Percentiles rank a stretch among this genome's conserved stretches.
phyloP scores from a whole-genome alignment of 768 basidiomycete genomes.

The Russula sp. region DNA sequence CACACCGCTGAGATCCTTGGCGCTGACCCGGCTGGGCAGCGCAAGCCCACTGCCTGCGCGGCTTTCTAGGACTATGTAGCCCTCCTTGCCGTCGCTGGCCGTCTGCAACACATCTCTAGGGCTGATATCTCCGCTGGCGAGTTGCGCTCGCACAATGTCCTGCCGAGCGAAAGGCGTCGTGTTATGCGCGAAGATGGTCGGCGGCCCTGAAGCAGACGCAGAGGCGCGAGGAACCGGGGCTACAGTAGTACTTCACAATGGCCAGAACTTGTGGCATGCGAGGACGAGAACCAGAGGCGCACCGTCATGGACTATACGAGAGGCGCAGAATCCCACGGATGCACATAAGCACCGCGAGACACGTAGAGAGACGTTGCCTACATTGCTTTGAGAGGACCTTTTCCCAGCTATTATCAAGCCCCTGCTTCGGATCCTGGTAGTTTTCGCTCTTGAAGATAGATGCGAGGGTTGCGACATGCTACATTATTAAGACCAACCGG shows the following conservation, averaged over 20 bases:
- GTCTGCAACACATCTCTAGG: constrained; percentile 54
- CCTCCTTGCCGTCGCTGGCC: constrained; percentile 56
- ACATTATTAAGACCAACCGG: not conserved
- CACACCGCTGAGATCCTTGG: not conserved
- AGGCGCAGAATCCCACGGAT: not conserved
- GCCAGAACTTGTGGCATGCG: not conserved
- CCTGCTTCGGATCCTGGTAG: constrained; percentile 77
- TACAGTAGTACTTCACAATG: constrained; percentile 23
- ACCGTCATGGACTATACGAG: constrained; percentile 72
- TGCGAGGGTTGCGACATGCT: constrained; percentile 80
- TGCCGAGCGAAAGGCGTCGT: constrained; percentile 74
- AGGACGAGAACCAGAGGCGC: constrained; percentile 24
- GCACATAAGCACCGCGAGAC: not conserved
- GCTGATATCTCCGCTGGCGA: constrained; percentile 37
- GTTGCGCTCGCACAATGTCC: constrained; percentile 68
- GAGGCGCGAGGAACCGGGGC: constrained; percentile 70
- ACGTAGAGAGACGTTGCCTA: constrained; percentile 33
- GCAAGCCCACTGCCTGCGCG: constrained; percentile 33
- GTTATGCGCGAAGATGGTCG: constrained; percentile 66
- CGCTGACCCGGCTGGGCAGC: constrained; percentile 12
- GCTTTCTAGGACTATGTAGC: constrained; percentile 65
- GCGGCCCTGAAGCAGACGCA: constrained; percentile 32
- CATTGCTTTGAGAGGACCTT: constrained; percentile 82
- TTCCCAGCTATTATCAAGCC: constrained; percentile 87
- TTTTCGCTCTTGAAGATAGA: constrained; percentile 44